phyloP scores from a whole-genome alignment of 208 protist genomes.

The Phytomonas sp. region DNA sequence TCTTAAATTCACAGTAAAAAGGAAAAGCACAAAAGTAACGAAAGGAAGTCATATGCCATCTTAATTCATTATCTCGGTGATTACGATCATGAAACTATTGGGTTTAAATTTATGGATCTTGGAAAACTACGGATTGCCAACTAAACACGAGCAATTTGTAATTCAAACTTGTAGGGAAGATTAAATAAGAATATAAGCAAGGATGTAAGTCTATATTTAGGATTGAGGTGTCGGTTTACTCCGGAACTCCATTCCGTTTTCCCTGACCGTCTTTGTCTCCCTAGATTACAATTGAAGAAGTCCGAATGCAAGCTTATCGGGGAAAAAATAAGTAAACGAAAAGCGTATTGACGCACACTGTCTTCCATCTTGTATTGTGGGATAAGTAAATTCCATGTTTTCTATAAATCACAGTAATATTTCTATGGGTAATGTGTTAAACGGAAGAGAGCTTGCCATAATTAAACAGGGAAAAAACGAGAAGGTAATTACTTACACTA shows the following conservation, averaged over 20 bases:
- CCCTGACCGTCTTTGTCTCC: too few species aligned
- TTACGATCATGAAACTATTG: too few species aligned
- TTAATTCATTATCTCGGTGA: not conserved
- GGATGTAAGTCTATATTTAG: constrained; percentile 10
- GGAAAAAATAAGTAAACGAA: too few species aligned
- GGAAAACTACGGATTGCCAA: not conserved
- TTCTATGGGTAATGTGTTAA: constrained; percentile 11
- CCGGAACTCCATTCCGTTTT: too few species aligned
- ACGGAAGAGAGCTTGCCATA: constrained; percentile 10
- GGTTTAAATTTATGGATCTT: too few species aligned
- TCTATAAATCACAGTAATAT: constrained; percentile 2
- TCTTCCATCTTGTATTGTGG: not conserved
- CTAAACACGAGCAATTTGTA: not conserved
- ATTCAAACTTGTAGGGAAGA: constrained; percentile 7
- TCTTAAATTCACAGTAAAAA: not conserved
- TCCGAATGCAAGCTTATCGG: too few species aligned
- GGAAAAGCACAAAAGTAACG: not conserved
- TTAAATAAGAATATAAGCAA: not conserved
- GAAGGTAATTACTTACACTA: too few species aligned
- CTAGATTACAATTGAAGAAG: too few species aligned
- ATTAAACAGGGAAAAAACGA: constrained; percentile 7
- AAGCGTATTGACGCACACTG: too few species aligned
- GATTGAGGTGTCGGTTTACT: not conserved
- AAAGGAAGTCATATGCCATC: not conserved
- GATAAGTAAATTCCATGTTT: not conserved